phyloP scores from a whole-genome alignment of 2,329 filamentous ascomycete genomes.

The Penicillium sp. region DNA sequence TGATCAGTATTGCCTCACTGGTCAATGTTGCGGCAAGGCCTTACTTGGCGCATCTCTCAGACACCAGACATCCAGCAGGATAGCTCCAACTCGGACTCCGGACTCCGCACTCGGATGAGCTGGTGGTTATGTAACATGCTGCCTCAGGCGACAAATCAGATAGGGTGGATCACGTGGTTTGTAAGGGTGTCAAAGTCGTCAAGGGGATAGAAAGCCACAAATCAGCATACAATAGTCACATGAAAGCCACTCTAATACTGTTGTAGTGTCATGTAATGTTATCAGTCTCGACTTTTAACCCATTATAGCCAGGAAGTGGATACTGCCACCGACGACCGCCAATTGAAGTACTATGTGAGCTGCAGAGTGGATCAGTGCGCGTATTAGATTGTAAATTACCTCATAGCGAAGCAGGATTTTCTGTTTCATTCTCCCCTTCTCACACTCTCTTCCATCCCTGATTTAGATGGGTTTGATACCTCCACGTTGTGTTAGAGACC shows the following conservation, averaged over 20 bases:
- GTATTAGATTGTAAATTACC: conserved; percentile 11
- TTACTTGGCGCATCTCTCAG: background rate
- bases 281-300: background rate
- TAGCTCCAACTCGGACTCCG: background rate
- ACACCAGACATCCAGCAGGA: background rate
- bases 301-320: no score
- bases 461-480: conserved; percentile 1
- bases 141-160: background rate
- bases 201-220: background rate
- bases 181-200: background rate
- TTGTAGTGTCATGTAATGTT: conserved; percentile 10
- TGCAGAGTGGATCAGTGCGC: no score
- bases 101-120: conserved; percentile 11
- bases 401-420: conserved; percentile 14
- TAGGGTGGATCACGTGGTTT: no score
- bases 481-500: conserved; percentile 2
- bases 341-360: background rate
- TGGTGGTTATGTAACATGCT: conserved; percentile 4
- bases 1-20: background rate
- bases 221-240: background rate
- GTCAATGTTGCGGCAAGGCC: background rate
- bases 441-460: background rate
- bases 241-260: background rate
- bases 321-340: no score
- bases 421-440: background rate